These are phyloP conservation scores for Solanum habrochaites DNA, from an alignment of 257 asterid species.

Conservation along the genomic window DNA sequence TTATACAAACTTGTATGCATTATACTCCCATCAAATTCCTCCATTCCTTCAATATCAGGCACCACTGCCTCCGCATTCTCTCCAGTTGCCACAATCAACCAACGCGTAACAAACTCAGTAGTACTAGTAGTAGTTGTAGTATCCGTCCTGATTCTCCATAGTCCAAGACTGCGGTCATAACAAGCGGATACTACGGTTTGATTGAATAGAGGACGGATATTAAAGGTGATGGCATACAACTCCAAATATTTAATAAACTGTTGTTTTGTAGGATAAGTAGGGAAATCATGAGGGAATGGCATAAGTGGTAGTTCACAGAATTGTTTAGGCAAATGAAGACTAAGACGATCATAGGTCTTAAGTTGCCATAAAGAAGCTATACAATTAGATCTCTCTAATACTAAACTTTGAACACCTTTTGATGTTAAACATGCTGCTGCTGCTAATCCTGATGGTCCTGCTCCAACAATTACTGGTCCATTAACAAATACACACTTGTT, in stretches of 20 bases:
- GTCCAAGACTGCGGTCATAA: constrained; percentile 25
- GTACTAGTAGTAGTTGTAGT: not conserved
- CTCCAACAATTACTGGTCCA: constrained; percentile 71
- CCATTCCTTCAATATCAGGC: constrained; percentile 49
- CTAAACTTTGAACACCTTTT: constrained; percentile 39
- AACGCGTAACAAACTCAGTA: constrained; percentile 41
- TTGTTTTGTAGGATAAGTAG: constrained; percentile 61
- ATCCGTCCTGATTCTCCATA: constrained; percentile 47
- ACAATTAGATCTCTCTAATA: constrained; percentile 66
- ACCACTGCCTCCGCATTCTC: constrained; percentile 73
- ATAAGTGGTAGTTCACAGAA: constrained; percentile 77
- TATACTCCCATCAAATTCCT: constrained; percentile 33
- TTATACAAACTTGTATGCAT: constrained; percentile 66
- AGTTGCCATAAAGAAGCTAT: constrained; percentile 85
- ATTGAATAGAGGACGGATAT: constrained; percentile 45
- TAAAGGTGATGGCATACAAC: constrained; percentile 39
- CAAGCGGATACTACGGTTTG: constrained; percentile 40
- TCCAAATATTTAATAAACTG: constrained; percentile 59
- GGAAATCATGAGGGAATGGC: constrained; percentile 60
- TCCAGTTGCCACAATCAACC: constrained; percentile 81
- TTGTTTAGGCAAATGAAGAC: constrained; percentile 70
- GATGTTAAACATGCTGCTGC: constrained; percentile 61
- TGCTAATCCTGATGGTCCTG: constrained; percentile 82
- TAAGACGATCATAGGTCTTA: constrained; percentile 67
- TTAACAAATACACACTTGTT: constrained; percentile 21